These are phyloP conservation scores for Fulvia fulva DNA, from an alignment of 2,329 filamentous ascomycete species.

Conservation along the genomic window DNA sequence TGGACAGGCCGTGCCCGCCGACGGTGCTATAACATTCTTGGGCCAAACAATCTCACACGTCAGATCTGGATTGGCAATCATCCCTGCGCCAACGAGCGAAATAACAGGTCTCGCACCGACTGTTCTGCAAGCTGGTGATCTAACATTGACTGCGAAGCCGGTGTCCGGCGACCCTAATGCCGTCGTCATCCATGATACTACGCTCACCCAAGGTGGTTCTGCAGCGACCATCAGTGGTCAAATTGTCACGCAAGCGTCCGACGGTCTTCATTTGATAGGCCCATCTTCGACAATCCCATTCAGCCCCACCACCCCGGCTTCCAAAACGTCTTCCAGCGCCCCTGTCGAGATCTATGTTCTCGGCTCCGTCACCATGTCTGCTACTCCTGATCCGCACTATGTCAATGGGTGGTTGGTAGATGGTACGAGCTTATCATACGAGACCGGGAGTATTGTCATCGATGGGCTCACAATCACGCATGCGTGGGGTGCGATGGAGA, in stretches of 20 bases:
- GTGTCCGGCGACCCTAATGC: not conserved
- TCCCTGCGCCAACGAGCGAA: not conserved
- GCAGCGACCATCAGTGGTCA: not conserved
- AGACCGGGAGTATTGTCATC: not conserved
- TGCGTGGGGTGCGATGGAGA: not conserved
- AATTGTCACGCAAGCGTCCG: not conserved
- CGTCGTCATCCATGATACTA: not conserved
- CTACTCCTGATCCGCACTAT: not conserved
- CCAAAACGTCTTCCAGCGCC: not conserved
- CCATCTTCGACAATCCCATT: not conserved
- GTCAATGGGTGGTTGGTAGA: not conserved
- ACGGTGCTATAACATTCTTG: not conserved
- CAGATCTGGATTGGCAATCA: constrained; percentile 1
- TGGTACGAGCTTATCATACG: not conserved
- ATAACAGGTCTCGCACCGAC: not conserved
- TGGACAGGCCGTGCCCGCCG: not conserved
- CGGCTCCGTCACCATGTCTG: not conserved
- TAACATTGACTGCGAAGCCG: not conserved
- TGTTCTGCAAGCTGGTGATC: not conserved
- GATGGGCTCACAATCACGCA: not conserved
- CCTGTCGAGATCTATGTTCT: not conserved
- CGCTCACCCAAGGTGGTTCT: constrained; percentile 1
- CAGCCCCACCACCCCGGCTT: not conserved
- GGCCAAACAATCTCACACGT: constrained; percentile 7
- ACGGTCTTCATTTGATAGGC: constrained; percentile 2